phyloP scores from a whole-genome alignment of 75 land plant species.

The Pinus taeda region DNA sequence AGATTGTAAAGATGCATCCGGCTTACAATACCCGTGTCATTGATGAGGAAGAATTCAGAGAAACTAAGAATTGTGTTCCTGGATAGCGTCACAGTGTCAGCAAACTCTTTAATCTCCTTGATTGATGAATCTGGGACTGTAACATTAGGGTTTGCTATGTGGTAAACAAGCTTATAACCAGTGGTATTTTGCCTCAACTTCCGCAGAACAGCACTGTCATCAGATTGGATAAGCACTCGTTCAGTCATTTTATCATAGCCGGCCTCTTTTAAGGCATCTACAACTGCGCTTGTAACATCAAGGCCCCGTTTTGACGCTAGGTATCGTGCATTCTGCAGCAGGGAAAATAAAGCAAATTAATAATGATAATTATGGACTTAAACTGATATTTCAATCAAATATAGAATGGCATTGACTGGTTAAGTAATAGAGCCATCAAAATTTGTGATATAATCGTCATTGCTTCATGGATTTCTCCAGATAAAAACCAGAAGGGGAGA shows the following conservation, averaged over 20 bases:
- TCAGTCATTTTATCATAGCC: slow-evolving; percentile 45
- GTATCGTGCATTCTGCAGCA: slow-evolving; percentile 62
- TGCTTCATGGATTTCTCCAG: no score
- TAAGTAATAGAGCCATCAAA: no score
- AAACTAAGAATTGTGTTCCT: slow-evolving; percentile 30
- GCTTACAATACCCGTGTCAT: no score
- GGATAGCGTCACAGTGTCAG: slow-evolving; percentile 40
- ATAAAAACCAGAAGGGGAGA: no score
- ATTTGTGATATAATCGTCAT: no score
- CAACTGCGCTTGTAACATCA: slow-evolving; percentile 32
- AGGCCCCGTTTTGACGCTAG: slow-evolving; percentile 57
- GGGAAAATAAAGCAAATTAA: no score
- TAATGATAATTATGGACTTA: no score
- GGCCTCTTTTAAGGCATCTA: slow-evolving; percentile 37
- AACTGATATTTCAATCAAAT: no score
- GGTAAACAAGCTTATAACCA: slow-evolving; percentile 33
- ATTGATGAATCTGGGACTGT: slow-evolving; percentile 22
- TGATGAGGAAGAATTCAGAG: slow-evolving; percentile 23
- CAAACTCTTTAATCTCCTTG: slow-evolving; percentile 51
- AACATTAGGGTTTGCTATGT: slow-evolving; percentile 19
- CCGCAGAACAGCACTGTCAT: slow-evolving; percentile 56
- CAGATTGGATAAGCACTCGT: slow-evolving; percentile 59
- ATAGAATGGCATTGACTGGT: no score
- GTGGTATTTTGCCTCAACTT: slow-evolving; percentile 23
- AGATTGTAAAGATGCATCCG: no score